Percentiles rank a stretch among this genome's conserved stretches.
Conservation (phyloP, 2,329 filamentous ascomycete species). For the Aspergillus sp. region DNA sequence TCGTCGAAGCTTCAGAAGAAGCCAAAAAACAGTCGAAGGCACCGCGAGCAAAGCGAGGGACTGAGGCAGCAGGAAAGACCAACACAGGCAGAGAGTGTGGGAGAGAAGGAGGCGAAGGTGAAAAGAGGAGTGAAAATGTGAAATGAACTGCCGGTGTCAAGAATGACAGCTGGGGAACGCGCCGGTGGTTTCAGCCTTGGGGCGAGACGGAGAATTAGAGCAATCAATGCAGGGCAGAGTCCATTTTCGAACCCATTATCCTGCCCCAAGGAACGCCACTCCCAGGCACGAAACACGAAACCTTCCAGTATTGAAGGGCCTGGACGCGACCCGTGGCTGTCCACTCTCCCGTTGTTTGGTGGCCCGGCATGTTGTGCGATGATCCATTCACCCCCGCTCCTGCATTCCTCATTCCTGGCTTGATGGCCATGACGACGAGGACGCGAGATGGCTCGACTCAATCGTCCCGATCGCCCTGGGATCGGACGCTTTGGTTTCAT, state of each 20-base stretch:
- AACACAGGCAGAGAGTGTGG: neutral
- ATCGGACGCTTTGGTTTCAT: neutral
- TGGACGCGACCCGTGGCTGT: neutral
- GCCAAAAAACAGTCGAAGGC: neutral
- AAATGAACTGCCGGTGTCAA: neutral
- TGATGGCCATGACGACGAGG: neutral
- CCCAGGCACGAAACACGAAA: slow-evolving; percentile 1
- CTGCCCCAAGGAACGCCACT: neutral
- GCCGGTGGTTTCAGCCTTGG: slow-evolving; percentile 3
- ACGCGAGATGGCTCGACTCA: neutral
- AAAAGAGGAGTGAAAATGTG: neutral
- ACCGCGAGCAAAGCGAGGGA: neutral
- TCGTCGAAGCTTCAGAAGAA: neutral
- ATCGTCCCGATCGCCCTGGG: neutral
- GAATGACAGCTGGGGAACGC: neutral
- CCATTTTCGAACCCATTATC: neutral
- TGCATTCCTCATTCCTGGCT: neutral
- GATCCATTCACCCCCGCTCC: neutral
- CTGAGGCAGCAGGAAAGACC: neutral
- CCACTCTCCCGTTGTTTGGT: no score
- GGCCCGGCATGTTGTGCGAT: neutral
- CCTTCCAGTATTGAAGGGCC: neutral
- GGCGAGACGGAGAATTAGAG: neutral
- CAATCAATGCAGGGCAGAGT: neutral
- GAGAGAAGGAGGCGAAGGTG: neutral